These are phyloP conservation scores for Raddia distichophylla DNA, from an alignment of 176 grass and related monocot genomes.

Conservation along the genomic window DNA sequence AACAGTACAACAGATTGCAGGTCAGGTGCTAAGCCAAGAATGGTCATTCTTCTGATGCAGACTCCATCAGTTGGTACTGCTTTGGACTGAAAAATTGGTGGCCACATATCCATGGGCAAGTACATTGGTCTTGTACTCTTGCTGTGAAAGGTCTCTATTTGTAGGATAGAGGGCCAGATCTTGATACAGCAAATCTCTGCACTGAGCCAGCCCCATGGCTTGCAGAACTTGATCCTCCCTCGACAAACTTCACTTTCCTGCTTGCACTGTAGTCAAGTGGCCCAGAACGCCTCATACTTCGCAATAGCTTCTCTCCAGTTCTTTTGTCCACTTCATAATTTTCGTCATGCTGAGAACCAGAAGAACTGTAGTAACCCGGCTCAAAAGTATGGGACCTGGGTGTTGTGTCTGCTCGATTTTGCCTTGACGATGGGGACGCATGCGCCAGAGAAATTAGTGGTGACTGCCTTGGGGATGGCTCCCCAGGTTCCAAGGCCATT, in stretches of 20 bases:
- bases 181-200: constrained; percentile 75
- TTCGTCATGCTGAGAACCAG: constrained; percentile 59
- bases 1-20: not conserved
- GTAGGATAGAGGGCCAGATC: constrained; percentile 88
- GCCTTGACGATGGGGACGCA: constrained; percentile 65
- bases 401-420: constrained; percentile 50
- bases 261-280: constrained; percentile 69
- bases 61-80: not conserved
- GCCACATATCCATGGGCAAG: not conserved
- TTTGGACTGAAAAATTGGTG: not conserved
- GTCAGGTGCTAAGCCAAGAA: constrained; percentile 13
- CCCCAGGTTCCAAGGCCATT: constrained; percentile 52
- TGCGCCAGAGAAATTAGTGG: constrained; percentile 84
- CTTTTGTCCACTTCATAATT: constrained; percentile 64
- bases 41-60: not conserved
- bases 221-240: constrained; percentile 78
- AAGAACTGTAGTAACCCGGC: constrained; percentile 57
- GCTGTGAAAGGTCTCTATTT: constrained; percentile 42
- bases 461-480: constrained; percentile 85
- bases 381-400: constrained; percentile 64
- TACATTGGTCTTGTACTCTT: not conserved
- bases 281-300: constrained; percentile 77
- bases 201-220: constrained; percentile 63
- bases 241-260: constrained; percentile 82
- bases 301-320: constrained; percentile 61